Conservation (phyloP, 2,329 filamentous ascomycete genomes). For the Cladosporium halotolerans region DNA sequence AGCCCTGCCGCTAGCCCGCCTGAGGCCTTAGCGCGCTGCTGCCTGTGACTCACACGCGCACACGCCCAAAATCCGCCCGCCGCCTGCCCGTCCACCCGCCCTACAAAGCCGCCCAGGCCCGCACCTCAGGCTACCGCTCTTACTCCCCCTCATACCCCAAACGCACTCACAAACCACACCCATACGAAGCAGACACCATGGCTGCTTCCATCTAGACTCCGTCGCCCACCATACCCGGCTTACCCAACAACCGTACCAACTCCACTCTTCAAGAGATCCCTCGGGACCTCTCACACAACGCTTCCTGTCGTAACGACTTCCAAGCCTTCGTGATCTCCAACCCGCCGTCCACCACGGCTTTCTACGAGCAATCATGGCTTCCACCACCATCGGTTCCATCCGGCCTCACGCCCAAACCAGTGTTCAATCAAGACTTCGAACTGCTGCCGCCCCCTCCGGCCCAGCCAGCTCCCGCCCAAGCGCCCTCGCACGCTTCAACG, state of each 20-base stretch:
- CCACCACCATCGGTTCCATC: constrained; percentile 52
- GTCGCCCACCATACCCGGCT: constrained; percentile 27
- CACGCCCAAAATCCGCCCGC: not conserved
- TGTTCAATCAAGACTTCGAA: constrained; percentile 64
- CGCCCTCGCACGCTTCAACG: constrained; percentile 48
- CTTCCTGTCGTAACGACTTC: constrained; percentile 28
- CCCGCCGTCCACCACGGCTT: constrained; percentile 77
- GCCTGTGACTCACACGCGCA: constrained; percentile 2
- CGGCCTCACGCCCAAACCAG: constrained; percentile 44
- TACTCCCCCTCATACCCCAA: not conserved
- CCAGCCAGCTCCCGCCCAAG: constrained; percentile 39
- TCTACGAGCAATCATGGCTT: constrained; percentile 68
- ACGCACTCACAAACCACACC: constrained; percentile 3
- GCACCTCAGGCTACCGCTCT: constrained; percentile 5
- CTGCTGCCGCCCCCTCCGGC: constrained; percentile 44
- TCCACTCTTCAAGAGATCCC: constrained; percentile 20
- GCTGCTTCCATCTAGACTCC: constrained; percentile 27
- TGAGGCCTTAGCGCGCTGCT: not conserved
- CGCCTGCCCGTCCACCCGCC: not conserved
- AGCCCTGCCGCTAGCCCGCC: too few species aligned
- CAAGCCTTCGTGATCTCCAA: constrained; percentile 57
- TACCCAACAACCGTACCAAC: constrained; percentile 13
- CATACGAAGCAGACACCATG: constrained; percentile 21
- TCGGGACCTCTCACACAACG: constrained; percentile 14
- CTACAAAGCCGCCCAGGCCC: not conserved